Percentiles rank a stretch among this genome's conserved stretches.
Conservation (phyloP, 306 rosid genomes). For the Fragaria iinumae region DNA sequence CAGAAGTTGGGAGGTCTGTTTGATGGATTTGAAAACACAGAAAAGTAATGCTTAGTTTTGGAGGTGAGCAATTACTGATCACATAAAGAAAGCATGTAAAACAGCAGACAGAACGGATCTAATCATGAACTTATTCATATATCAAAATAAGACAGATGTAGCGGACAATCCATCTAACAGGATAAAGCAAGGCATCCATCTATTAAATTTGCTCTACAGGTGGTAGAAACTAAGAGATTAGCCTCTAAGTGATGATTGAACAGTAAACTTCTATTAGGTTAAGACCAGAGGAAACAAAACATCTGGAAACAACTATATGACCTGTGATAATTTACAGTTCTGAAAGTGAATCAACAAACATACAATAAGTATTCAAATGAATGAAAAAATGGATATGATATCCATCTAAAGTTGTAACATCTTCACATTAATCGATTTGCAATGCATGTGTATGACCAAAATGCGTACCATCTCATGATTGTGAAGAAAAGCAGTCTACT, state of each 20-base stretch:
- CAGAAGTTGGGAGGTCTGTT: conserved; percentile 54
- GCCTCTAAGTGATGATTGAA: not conserved
- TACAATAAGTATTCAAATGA: not conserved
- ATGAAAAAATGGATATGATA: not conserved
- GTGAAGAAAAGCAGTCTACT: not conserved
- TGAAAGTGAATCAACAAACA: not conserved
- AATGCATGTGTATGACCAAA: not conserved
- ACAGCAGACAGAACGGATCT: not conserved
- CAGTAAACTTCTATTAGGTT: too few relatives aligned
- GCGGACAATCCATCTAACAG: not conserved
- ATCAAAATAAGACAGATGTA: not conserved
- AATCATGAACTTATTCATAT: not conserved
- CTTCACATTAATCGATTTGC: too few relatives aligned
- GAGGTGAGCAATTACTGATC: not conserved
- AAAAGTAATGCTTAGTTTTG: not conserved
- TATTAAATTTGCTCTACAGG: not conserved
- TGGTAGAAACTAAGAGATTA: not conserved
- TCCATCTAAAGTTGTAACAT: not conserved
- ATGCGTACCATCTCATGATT: not conserved
- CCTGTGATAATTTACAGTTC: not conserved
- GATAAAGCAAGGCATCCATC: not conserved
- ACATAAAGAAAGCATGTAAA: not conserved
- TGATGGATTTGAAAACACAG: not conserved
- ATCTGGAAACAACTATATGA: not conserved
- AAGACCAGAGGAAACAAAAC: not conserved